A percentile compares a stretch with the other conserved stretches of the same genome.
Conservation (phyloP, 129 eudicot genomes). For the Tagetes patula region DNA sequence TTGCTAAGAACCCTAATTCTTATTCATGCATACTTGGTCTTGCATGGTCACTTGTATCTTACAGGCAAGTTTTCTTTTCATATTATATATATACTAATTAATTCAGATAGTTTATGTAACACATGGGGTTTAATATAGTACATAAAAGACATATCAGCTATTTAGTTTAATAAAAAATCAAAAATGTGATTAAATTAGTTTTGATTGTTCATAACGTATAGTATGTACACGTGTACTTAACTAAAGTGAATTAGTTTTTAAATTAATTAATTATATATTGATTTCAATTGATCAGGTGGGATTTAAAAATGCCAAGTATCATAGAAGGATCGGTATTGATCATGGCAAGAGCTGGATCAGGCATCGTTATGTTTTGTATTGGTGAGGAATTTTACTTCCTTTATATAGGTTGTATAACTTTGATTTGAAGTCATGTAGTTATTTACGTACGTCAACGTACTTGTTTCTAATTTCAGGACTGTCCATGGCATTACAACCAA, state of each 20-base stretch:
- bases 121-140: not conserved
- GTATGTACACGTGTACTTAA: too few species aligned
- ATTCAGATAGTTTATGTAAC: too few species aligned
- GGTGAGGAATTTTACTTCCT: slow-evolving; percentile 38
- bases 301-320: slow-evolving; percentile 66
- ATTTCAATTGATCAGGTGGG: slow-evolving; percentile 43
- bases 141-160: too few species aligned
- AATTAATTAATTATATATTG: not conserved
- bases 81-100: not conserved
- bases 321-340: slow-evolving; percentile 69
- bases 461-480: slow-evolving; percentile 34
- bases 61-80: slow-evolving; percentile 38
- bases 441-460: too few species aligned
- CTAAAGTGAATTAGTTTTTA: not conserved
- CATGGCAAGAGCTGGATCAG: slow-evolving; percentile 87
- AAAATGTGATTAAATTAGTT: too few species aligned
- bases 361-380: slow-evolving; percentile 87
- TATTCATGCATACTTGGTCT: slow-evolving; percentile 72
- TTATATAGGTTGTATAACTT: not conserved
- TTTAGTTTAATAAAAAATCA: too few species aligned
- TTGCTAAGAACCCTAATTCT: slow-evolving; percentile 69
- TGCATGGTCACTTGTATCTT: slow-evolving; percentile 62
- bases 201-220: too few species aligned
- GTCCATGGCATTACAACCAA: slow-evolving; percentile 68
- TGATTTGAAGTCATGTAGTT: too few species aligned